Conservation (phyloP, 305 asterid genomes). For the Solanum hybrid region DNA sequence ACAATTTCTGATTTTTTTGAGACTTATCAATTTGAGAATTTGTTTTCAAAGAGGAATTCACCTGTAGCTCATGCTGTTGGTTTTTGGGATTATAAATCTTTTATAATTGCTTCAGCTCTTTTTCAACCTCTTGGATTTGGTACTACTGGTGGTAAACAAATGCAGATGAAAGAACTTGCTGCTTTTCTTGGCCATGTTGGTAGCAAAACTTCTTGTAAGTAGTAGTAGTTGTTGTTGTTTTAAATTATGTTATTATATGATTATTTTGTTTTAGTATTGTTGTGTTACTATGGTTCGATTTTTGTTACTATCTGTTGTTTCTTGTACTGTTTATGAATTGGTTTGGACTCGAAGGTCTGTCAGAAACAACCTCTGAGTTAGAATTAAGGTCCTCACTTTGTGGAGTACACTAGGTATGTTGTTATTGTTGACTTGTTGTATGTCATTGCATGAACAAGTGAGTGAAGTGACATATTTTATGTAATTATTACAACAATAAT, state of each 20-base stretch:
- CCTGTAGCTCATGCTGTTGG: slow-evolving; percentile 75
- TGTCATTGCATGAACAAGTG: background rate
- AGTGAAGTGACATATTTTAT: background rate
- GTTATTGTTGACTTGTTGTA: background rate
- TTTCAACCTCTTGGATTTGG: slow-evolving; percentile 80
- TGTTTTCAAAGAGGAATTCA: slow-evolving; percentile 63
- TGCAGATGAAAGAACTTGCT: slow-evolving; percentile 66
- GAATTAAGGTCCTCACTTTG: background rate
- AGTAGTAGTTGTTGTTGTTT: slow-evolving; percentile 11
- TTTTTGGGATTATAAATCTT: slow-evolving; percentile 73
- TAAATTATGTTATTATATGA: background rate
- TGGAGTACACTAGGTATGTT: background rate
- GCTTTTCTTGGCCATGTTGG: slow-evolving; percentile 90
- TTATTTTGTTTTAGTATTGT: background rate
- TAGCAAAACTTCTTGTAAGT: slow-evolving; percentile 70
- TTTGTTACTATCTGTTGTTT: background rate
- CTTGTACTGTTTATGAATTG: background rate
- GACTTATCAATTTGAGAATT: slow-evolving; percentile 61
- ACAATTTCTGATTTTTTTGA: slow-evolving; percentile 67
- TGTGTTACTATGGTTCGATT: background rate
- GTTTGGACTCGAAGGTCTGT: background rate
- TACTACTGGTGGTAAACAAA: slow-evolving; percentile 61
- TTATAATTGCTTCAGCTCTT: slow-evolving; percentile 56
- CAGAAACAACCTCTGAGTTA: background rate
- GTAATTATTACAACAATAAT: background rate